A percentile compares a stretch with the other conserved stretches of the same genome.
These are phyloP conservation scores for Bipolaris bicolor DNA, from an alignment of 2,329 filamentous ascomycete species.

Conservation along the genomic window DNA sequence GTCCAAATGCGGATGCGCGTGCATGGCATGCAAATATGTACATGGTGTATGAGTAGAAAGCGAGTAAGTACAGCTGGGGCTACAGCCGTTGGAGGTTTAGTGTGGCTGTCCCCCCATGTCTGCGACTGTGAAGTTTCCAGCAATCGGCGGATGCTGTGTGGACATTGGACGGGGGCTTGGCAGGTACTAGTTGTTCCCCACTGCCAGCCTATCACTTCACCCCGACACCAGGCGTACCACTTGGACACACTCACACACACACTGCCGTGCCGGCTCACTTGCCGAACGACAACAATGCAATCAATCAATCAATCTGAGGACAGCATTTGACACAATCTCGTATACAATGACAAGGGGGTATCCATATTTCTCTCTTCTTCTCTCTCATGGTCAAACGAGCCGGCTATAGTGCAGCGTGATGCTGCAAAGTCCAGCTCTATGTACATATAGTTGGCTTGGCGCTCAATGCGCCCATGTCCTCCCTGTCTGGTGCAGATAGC, in stretches of 20 bases:
- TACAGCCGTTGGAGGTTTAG: slow-evolving; percentile 3
- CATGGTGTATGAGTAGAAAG: too few species aligned
- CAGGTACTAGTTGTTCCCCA: background rate
- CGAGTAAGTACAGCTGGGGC: background rate
- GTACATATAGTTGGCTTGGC: background rate
- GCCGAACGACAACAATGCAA: background rate
- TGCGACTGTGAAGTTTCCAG: slow-evolving; percentile 8
- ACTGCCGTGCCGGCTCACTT: background rate
- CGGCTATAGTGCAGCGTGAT: slow-evolving; percentile 11
- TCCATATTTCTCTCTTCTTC: slow-evolving; percentile 4
- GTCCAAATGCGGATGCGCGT: too few species aligned
- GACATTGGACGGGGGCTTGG: background rate
- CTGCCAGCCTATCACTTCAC: background rate
- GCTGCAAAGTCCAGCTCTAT: slow-evolving; percentile 14
- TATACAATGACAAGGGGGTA: slow-evolving; percentile 15
- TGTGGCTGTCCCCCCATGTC: background rate
- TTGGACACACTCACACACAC: too few species aligned
- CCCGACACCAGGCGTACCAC: too few species aligned
- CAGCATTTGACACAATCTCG: slow-evolving; percentile 3
- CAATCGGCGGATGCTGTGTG: background rate
- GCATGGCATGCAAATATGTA: too few species aligned
- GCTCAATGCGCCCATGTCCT: background rate
- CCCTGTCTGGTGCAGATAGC: background rate
- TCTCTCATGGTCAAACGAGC: slow-evolving; percentile 4
- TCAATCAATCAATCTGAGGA: background rate